Percentiles rank a stretch among this genome's conserved stretches.
phyloP scores from a whole-genome alignment of 805 yeast genomes.

The Myxozyma udenii region DNA sequence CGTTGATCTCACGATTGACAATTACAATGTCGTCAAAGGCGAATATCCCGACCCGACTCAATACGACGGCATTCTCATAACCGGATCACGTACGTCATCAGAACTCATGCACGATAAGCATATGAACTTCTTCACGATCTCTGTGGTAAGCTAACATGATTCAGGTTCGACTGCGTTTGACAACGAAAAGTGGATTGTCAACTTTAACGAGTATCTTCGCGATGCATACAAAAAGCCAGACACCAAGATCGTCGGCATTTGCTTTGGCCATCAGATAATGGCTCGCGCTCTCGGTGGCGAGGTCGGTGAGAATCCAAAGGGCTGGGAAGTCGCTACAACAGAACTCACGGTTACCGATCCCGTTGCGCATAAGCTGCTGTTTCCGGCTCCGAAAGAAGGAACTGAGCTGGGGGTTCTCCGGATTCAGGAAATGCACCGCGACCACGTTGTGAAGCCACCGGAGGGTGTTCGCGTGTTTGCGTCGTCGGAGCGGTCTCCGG shows the following conservation, averaged over 20 bases:
- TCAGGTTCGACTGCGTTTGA: conserved; percentile 36
- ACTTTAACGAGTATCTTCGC: conserved; percentile 35
- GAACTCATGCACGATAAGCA: too few relatives aligned
- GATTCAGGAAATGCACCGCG: conserved; percentile 59
- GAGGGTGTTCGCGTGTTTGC: conserved; percentile 48
- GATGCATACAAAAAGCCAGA: conserved; percentile 2
- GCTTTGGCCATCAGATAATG: conserved; percentile 85
- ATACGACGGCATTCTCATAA: conserved; percentile 38
- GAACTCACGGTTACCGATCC: conserved; percentile 47
- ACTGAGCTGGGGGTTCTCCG: conserved; percentile 35
- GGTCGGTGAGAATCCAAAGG: conserved; percentile 56
- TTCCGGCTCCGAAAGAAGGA: conserved; percentile 33
- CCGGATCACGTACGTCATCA: conserved; percentile 41
- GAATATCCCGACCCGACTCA: conserved; percentile 34
- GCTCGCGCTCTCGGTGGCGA: conserved; percentile 62
- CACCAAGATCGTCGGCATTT: conserved; percentile 54
- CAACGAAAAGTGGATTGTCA: conserved; percentile 39
- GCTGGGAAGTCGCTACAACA: conserved; percentile 72
- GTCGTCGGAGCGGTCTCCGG: conserved; percentile 50
- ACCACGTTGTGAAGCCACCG: conserved; percentile 46
- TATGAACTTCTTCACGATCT: not conserved
- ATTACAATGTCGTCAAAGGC: conserved; percentile 36
- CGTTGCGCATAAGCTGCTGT: conserved; percentile 40
- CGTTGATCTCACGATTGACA: conserved; percentile 15
- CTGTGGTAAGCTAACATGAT: not conserved